Percentiles rank a stretch among this genome's conserved stretches.
Conservation (phyloP, 768 basidiomycete genomes). For the Cubamyces sp. region DNA sequence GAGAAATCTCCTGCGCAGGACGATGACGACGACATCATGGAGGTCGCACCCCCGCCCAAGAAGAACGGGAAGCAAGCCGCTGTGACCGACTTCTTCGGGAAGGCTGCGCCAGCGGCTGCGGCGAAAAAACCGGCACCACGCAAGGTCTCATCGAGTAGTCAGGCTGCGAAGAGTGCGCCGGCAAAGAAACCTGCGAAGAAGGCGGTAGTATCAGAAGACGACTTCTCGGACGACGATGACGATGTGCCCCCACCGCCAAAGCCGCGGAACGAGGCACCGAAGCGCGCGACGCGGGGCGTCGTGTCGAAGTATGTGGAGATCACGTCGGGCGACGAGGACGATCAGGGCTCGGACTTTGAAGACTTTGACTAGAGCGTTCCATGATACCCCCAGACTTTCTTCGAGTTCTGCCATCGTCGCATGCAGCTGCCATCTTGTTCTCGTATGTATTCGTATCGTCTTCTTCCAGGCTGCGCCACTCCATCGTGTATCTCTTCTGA, state of each 20-base stretch:
- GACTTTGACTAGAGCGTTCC: constrained; percentile 30
- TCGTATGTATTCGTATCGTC: constrained; percentile 15
- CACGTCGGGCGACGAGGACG: constrained; percentile 45
- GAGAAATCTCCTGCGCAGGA: constrained; percentile 23
- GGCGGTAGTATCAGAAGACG: constrained; percentile 46
- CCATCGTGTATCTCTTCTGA: constrained; percentile 9
- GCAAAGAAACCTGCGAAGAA: constrained; percentile 55
- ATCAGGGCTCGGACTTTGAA: constrained; percentile 35
- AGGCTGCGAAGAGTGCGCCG: constrained; percentile 33
- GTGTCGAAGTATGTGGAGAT: constrained; percentile 52
- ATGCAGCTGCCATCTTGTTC: background rate
- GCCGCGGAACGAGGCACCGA: constrained; percentile 45
- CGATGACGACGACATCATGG: constrained; percentile 20
- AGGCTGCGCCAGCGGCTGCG: constrained; percentile 35
- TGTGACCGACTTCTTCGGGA: constrained; percentile 66
- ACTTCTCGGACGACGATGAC: constrained; percentile 46
- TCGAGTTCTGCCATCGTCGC: background rate
- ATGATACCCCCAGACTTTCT: background rate
- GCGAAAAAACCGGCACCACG: constrained; percentile 44
- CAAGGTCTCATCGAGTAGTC: constrained; percentile 23
- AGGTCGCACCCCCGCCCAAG: constrained; percentile 13
- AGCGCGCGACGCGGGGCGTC: constrained; percentile 49
- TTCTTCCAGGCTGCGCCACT: background rate
- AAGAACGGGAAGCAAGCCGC: constrained; percentile 38
- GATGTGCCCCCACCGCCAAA: constrained; percentile 47